phyloP scores from a whole-genome alignment of 768 basidiomycete species.

The Phaeolepiota aurea region DNA sequence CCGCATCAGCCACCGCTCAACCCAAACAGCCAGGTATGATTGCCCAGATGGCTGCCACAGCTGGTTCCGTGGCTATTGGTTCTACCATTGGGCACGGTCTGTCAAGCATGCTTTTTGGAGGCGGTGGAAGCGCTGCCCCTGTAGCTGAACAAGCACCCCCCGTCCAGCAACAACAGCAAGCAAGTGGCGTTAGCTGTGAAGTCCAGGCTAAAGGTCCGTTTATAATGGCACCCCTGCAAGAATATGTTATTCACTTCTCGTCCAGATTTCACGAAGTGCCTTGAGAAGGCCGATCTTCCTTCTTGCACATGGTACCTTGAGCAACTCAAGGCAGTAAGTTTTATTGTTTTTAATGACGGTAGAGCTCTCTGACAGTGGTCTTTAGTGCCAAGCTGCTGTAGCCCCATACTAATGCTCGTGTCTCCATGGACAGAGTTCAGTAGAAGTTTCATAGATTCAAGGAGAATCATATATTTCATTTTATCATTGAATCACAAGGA shows the following conservation, averaged over 20 bases:
- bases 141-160: slow-evolving; percentile 40
- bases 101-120: slow-evolving; percentile 84
- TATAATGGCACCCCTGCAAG: not conserved
- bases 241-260: slow-evolving; percentile 3
- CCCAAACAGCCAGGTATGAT: slow-evolving; percentile 63
- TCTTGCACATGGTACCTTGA: slow-evolving; percentile 85
- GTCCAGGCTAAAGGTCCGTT: slow-evolving; percentile 69
- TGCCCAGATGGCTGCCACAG: slow-evolving; percentile 83
- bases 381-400: slow-evolving; percentile 71
- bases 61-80: slow-evolving; percentile 84
- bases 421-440: not conserved
- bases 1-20: slow-evolving; percentile 34
- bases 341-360: too few relatives aligned
- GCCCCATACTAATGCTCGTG: slow-evolving; percentile 23
- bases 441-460: not conserved
- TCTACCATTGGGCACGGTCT: slow-evolving; percentile 88
- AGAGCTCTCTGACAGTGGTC: too few relatives aligned
- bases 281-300: slow-evolving; percentile 72
- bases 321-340: slow-evolving; percentile 77
- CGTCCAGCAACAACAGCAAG: slow-evolving; percentile 32
- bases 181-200: slow-evolving; percentile 50
- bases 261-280: slow-evolving; percentile 75
- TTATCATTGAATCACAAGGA: too few relatives aligned
- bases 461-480: too few relatives aligned
- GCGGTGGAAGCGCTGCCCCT: slow-evolving; percentile 36